Percentiles rank a stretch among this genome's conserved stretches.
Evolutionary conservation across 805 yeast genomes (phyloP).

Genomic region (Candida dajiaensis): DNA sequence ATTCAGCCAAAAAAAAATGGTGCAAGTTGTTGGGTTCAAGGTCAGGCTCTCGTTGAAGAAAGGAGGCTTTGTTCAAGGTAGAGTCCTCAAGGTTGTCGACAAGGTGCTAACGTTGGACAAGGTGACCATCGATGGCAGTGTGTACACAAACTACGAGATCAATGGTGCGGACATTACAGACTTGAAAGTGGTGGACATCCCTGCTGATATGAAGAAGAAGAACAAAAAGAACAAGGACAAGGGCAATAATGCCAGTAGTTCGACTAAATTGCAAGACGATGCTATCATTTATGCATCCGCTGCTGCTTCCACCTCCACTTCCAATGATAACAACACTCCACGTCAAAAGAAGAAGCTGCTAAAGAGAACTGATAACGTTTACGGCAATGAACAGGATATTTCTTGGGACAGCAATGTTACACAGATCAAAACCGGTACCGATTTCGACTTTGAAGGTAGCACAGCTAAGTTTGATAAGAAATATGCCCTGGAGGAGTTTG

Average conservation of each 20-base stretch:
- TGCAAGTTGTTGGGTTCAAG: slow-evolving; percentile 41
- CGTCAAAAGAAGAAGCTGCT: slow-evolving; percentile 10
- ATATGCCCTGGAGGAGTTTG: slow-evolving; percentile 73
- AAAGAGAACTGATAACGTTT: slow-evolving; percentile 6
- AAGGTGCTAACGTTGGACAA: slow-evolving; percentile 30
- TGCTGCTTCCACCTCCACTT: background rate
- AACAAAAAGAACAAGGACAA: slow-evolving; percentile 6
- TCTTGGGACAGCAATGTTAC: slow-evolving; percentile 49
- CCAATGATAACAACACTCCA: slow-evolving; percentile 7
- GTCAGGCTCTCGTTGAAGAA: slow-evolving; percentile 36
- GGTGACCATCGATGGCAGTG: slow-evolving; percentile 26
- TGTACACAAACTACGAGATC: slow-evolving; percentile 15
- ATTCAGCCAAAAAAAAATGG: slow-evolving; percentile 15
- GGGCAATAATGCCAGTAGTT: slow-evolving; percentile 9
- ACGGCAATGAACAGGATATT: slow-evolving; percentile 27
- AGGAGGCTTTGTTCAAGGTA: slow-evolving; percentile 33
- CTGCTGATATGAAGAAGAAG: slow-evolving; percentile 26
- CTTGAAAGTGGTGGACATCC: slow-evolving; percentile 51
- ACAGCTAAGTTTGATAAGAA: slow-evolving; percentile 77
- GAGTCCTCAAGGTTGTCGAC: slow-evolving; percentile 36
- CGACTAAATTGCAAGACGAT: background rate
- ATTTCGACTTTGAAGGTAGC: slow-evolving; percentile 82
- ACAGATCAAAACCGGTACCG: slow-evolving; percentile 44
- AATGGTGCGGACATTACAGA: slow-evolving; percentile 42
- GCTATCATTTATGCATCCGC: background rate